Evolutionary conservation across 2,329 filamentous ascomycete species (phyloP), one percentile per base, ranked within the genome.

Genomic region (Trichoderma brevicompactum): DNA sequence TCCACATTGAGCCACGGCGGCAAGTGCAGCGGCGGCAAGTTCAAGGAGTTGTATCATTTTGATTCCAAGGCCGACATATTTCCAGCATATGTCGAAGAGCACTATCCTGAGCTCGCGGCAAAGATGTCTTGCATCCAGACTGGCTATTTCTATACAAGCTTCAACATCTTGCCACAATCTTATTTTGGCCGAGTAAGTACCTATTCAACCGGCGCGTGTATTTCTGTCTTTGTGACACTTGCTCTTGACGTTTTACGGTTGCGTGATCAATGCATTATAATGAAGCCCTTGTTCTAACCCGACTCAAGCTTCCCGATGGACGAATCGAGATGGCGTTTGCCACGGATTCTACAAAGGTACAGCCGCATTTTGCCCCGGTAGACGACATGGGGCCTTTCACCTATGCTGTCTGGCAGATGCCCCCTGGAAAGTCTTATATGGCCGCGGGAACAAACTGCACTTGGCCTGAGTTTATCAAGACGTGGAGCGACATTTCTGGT

Each of bases 111-210:
- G 5, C 70, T 86, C 38, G 80, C 80, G 7, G 73, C 72, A 59
- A 85, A 85, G 73, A 82, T 81, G 78, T 82, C 79, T 6, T 83
- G 79, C 71, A 79, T 84, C 23, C 81, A 84, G 8, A 84, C 81
- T 0, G 82, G 82, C 0, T 83, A 71, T 68, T 83, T 83, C 63
- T 82, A 72, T 48, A 80, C 77, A 0, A 84, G 82, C 68, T 81
- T 82, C 71, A 75, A 75, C 2, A 78, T 85, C 38, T 69, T 82
- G 10, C 81, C 81, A 0, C 68, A 76, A 13, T 78, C 78, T 0
- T 85, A 83, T 65, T 78, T 85, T 36, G 68, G 68, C 17, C 83
- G 81, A 76, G 82, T 82, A 19, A 43, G 75, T 70, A n/a, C n/a
- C n/a, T n/a, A 7, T 44, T 23, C n/a, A 10, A 8, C 17, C 5